phyloP scores from a whole-genome alignment of 2,329 filamentous ascomycete genomes.

The Venturia nashicola region DNA sequence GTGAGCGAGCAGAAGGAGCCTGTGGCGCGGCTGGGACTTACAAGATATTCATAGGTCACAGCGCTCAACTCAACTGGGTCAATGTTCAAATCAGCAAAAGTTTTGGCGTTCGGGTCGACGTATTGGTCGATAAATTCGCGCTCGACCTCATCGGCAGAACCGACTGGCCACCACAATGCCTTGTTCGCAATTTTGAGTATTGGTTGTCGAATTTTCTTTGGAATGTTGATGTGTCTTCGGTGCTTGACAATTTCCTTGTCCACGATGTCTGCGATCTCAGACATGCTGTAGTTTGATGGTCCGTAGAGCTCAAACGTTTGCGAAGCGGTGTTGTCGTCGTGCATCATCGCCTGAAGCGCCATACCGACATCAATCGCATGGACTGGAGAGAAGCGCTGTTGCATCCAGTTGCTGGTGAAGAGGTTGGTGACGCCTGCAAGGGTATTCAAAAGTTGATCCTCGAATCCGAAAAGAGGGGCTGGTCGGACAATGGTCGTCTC shows the following conservation, averaged over 20 bases:
- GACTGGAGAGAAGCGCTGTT: conserved; percentile 81
- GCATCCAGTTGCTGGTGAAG: conserved; percentile 85
- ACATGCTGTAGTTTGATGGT: conserved; percentile 81
- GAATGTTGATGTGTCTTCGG: conserved; percentile 82
- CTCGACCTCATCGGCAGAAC: conserved; percentile 77
- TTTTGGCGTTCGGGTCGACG: conserved; percentile 86
- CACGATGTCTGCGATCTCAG: conserved; percentile 75
- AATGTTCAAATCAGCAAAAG: conserved; percentile 86
- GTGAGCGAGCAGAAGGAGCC: conserved; percentile 23
- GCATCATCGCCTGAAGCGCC: conserved; percentile 79
- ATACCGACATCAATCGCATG: conserved; percentile 85
- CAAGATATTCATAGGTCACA: conserved; percentile 88
- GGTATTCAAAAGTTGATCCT: conserved; percentile 81
- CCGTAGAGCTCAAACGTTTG: conserved; percentile 94
- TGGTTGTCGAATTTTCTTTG: conserved; percentile 68
- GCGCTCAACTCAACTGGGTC: conserved; percentile 76
- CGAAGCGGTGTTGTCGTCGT: conserved; percentile 78
- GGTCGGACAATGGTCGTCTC: conserved; percentile 95
- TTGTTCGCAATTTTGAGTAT: conserved; percentile 64
- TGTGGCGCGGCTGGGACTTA: conserved; percentile 33
- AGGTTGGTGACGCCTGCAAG: conserved; percentile 71
- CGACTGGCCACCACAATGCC: conserved; percentile 76
- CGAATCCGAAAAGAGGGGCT: conserved; percentile 86
- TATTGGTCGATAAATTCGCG: conserved; percentile 85
- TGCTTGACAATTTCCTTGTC: conserved; percentile 87